These are phyloP conservation scores for Calocybe indica DNA, from an alignment of 768 basidiomycete species.

Conservation along the genomic window DNA sequence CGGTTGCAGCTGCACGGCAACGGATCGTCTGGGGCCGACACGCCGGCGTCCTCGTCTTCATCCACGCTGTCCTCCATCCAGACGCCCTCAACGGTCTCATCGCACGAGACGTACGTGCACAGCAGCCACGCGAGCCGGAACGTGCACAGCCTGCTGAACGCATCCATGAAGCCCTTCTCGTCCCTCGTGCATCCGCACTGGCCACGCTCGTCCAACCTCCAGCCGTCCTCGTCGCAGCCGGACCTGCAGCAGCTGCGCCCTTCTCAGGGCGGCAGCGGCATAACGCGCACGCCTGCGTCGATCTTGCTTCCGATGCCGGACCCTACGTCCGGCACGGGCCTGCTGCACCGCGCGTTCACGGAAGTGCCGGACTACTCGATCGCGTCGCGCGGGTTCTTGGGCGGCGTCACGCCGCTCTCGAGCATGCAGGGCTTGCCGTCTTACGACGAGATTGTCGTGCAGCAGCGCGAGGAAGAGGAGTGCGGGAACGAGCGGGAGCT, in stretches of 20 bases:
- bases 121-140: slow-evolving; percentile 44
- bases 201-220: slow-evolving; percentile 20
- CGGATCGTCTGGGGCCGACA: too few species aligned
- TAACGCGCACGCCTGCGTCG: too few species aligned
- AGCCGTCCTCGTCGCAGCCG: slow-evolving; percentile 5
- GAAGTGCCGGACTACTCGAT: slow-evolving; percentile 84
- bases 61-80: slow-evolving; percentile 1
- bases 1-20: slow-evolving; percentile 9
- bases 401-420: slow-evolving; percentile 81
- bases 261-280: too few species aligned
- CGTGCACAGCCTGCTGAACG: slow-evolving; percentile 44
- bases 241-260: neutral
- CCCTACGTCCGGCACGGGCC: slow-evolving; percentile 14
- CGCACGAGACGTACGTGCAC: slow-evolving; percentile 49
- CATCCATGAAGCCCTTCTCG: slow-evolving; percentile 60
- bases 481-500: too few species aligned
- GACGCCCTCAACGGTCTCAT: slow-evolving; percentile 9
- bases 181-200: slow-evolving; percentile 38
- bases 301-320: too few species aligned
- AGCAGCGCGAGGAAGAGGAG: too few species aligned
- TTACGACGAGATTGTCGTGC: slow-evolving; percentile 64
- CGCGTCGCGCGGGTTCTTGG: slow-evolving; percentile 83
- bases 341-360: slow-evolving; percentile 60
- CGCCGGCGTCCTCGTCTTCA: slow-evolving; percentile 1
- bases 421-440: slow-evolving; percentile 77